Evolutionary conservation across 768 basidiomycete species (phyloP).

Genomic region (Pholiota conissans): DNA sequence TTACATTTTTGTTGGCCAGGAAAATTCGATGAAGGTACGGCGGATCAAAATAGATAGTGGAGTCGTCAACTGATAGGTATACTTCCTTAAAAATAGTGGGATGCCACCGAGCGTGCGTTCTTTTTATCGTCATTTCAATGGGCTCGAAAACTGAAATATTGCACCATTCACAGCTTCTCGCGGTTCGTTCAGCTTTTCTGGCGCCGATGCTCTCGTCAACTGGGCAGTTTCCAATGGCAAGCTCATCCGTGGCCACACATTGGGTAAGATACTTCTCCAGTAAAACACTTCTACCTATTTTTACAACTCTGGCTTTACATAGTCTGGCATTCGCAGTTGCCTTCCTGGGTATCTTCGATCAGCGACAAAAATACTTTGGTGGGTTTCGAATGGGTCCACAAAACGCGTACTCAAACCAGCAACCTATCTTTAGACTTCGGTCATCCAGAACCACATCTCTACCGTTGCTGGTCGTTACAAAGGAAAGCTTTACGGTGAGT

Average conservation of each 20-base stretch:
- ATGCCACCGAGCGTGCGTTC: conserved; percentile 34
- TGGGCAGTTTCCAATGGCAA: conserved; percentile 40
- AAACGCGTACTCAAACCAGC: not conserved
- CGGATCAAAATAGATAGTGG: not conserved
- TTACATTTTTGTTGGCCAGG: conserved; percentile 16
- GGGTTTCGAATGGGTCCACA: not conserved
- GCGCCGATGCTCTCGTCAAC: conserved; percentile 37
- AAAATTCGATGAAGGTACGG: conserved; percentile 42
- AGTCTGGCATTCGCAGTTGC: conserved; percentile 38
- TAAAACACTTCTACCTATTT: conserved; percentile 24
- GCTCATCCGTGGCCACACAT: conserved; percentile 38
- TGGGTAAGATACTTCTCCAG: conserved; percentile 21
- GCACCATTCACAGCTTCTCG: too few relatives aligned
- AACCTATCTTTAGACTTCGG: conserved; percentile 29
- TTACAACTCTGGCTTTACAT: conserved; percentile 18
- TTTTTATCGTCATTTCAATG: conserved; percentile 13
- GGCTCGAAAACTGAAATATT: too few relatives aligned
- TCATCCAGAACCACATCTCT: conserved; percentile 47
- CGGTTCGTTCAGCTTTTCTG: conserved; percentile 30
- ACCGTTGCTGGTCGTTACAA: conserved; percentile 45
- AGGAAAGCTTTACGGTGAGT: conserved; percentile 37
- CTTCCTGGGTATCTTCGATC: conserved; percentile 40
- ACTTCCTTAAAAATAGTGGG: conserved; percentile 27
- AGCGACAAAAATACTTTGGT: conserved; percentile 38
- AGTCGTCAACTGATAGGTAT: not conserved